phyloP scores from a whole-genome alignment of 164 flowering plant species.

The Buxus sempervirens region DNA sequence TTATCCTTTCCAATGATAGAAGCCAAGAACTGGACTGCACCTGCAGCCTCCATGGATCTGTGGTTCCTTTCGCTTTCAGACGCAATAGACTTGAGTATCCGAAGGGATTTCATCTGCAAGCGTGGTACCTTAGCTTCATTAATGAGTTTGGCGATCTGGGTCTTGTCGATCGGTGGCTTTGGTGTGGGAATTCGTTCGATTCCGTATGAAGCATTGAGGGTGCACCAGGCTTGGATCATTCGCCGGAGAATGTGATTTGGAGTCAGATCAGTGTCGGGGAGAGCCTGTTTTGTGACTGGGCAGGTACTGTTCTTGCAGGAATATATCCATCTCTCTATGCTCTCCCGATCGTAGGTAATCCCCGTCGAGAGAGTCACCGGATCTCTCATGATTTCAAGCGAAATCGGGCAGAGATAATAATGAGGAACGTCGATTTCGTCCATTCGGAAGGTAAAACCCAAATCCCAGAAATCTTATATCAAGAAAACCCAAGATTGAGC shows the following conservation, averaged over 20 bases:
- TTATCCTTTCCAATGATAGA: slow-evolving; percentile 27
- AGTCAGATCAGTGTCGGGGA: slow-evolving; percentile 38
- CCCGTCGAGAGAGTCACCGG: slow-evolving; percentile 78
- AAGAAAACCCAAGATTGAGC: neutral
- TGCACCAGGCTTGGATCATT: slow-evolving; percentile 83
- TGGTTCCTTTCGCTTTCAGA: slow-evolving; percentile 36
- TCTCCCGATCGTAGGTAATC: slow-evolving; percentile 74
- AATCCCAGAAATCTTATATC: slow-evolving; percentile 1
- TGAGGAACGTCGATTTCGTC: slow-evolving; percentile 61
- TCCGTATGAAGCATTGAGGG: slow-evolving; percentile 42
- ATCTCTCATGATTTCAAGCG: slow-evolving; percentile 74
- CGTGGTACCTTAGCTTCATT: slow-evolving; percentile 31
- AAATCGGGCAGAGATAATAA: slow-evolving; percentile 76
- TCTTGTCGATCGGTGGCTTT: slow-evolving; percentile 41
- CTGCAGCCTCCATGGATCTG: slow-evolving; percentile 39
- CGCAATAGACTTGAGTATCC: slow-evolving; percentile 35
- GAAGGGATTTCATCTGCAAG: slow-evolving; percentile 32
- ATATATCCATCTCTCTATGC: slow-evolving; percentile 70
- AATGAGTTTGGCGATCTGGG: slow-evolving; percentile 38
- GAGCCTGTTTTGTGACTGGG: slow-evolving; percentile 57
- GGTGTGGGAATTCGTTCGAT: slow-evolving; percentile 73
- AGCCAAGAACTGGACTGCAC: slow-evolving; percentile 47
- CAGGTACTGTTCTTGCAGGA: slow-evolving; percentile 47
- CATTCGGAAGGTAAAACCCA: slow-evolving; percentile 14
- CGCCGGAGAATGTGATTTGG: slow-evolving; percentile 84